phyloP scores from a whole-genome alignment of 2,329 filamentous ascomycete species.

The Calonectria hawksworthii region DNA sequence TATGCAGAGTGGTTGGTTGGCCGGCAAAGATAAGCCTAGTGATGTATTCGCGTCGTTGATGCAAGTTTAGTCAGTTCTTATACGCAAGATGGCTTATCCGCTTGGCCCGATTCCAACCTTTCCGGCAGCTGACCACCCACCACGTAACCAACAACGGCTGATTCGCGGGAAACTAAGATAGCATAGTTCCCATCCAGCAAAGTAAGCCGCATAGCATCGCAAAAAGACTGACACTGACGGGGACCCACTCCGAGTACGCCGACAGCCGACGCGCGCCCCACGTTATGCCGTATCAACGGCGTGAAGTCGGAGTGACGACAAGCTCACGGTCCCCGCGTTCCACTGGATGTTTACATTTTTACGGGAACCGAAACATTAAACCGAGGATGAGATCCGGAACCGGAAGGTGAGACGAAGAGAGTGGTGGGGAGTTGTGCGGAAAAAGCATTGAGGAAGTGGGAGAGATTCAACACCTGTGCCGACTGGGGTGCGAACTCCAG shows the following conservation, averaged over 20 bases:
- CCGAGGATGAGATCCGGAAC: conserved; percentile 14
- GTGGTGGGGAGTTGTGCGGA: neutral
- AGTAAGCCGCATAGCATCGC: conserved; percentile 28
- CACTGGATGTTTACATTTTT: conserved; percentile 30
- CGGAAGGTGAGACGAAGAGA: conserved; percentile 9
- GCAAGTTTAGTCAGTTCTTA: neutral
- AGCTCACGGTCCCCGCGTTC: neutral
- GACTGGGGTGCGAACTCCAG: no score
- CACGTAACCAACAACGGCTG: conserved; percentile 18
- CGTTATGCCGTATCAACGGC: conserved; percentile 38
- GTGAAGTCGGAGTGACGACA: conserved; percentile 39
- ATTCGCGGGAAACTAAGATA: conserved; percentile 9
- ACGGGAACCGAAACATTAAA: conserved; percentile 26
- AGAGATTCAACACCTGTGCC: neutral
- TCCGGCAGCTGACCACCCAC: conserved; percentile 36
- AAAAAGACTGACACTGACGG: conserved; percentile 22
- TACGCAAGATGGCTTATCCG: neutral
- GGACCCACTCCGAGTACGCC: conserved; percentile 36
- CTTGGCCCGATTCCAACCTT: neutral
- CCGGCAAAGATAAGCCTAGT: no score
- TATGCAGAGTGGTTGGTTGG: neutral
- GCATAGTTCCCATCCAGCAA: conserved; percentile 7
- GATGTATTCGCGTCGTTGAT: neutral
- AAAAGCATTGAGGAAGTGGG: neutral
- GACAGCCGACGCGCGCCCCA: conserved; percentile 32